These are phyloP conservation scores for Xylariaceae sp. DNA, from an alignment of 2,329 filamentous ascomycete genomes.

Conservation along the genomic window DNA sequence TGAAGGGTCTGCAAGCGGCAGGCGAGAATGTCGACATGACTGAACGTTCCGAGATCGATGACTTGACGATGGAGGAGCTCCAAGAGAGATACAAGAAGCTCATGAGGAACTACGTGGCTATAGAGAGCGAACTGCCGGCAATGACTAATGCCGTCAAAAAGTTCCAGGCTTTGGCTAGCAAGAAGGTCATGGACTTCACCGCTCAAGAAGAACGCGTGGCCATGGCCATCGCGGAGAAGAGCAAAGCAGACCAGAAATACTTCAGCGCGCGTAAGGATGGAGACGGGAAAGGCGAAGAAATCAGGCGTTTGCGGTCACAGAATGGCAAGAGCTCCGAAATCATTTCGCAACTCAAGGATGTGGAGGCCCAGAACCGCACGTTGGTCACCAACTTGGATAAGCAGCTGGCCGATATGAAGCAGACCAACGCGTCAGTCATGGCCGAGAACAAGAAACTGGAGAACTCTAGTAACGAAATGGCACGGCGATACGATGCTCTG, in stretches of 20 bases:
- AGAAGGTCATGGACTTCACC: conserved; percentile 74
- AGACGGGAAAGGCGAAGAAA: conserved; percentile 74
- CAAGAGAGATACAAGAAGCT: conserved; percentile 66
- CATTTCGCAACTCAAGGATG: conserved; percentile 85
- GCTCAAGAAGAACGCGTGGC: conserved; percentile 71
- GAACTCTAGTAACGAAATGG: conserved; percentile 60
- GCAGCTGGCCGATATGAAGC: conserved; percentile 75
- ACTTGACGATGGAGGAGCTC: conserved; percentile 62
- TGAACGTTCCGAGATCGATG: conserved; percentile 43
- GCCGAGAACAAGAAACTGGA: conserved; percentile 71
- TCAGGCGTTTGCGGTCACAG: conserved; percentile 70
- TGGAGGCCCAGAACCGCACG: conserved; percentile 68
- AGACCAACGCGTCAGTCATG: conserved; percentile 63
- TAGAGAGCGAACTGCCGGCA: conserved; percentile 80
- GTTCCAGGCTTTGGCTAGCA: conserved; percentile 73
- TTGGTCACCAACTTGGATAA: conserved; percentile 83
- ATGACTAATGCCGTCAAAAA: conserved; percentile 90
- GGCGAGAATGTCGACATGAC: conserved; percentile 38
- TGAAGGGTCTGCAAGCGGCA: conserved; percentile 61
- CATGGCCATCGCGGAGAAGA: conserved; percentile 76
- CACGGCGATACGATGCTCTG: conserved; percentile 61
- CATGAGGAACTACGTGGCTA: conserved; percentile 71
- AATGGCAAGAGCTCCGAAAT: conserved; percentile 90
- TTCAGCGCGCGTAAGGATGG: conserved; percentile 93
- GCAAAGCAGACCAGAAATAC: conserved; percentile 96